Base-by-base conservation (phyloP, 345 rosid species). In the Camelina hispida region DNA sequence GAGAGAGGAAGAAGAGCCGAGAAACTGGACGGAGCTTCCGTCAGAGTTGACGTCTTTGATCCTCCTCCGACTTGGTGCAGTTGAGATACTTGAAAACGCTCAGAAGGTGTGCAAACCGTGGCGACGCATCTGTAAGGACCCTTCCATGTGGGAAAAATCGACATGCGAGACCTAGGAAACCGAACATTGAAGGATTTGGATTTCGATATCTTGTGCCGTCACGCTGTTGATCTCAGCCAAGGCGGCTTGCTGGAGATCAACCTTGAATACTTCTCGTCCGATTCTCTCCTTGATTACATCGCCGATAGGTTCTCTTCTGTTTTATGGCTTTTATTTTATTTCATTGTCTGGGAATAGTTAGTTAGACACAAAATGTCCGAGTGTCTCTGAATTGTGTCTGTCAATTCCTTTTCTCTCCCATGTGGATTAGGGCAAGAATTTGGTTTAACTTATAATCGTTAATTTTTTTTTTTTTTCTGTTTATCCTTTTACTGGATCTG, bases 21-120 rank as follows among this genome's bases (percentile, higher is more conserved):
- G 18, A 12, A 70, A 85, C 73, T 89, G 89, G 90, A 50, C 54
- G 72, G 84, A 81, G 40, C 88, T 87, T 15, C 90, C 88, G 1
- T 53, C 50, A n/a, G 90, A 86, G 18, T 20, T 89, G 38, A 35
- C 78, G 56, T 65, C 79, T 9, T 51, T 77, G 52, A 87, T 89
- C 4, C 17, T 89, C 16, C 30, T 5, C 18, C 71, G 68, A 53
- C 46, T 84, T 3, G 84, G 82, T 1, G 62, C 69, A n/a, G 1
- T 69, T 0, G 85, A 81, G 28, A 76, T 85, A 11, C 56, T 89
- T 30, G 34, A 11, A 34, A 82, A 14, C 15, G 89, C 75, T 3
- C 85, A 83, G 57, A 15, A 1, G 1, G 92, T 89, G 59, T 87
- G 96, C 73, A 40, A 77, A 14, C 32, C 74, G 9, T 86, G 96